These are phyloP conservation scores for Penicillium ucsense DNA, from an alignment of 495 filamentous ascomycete genomes.

Conservation along the genomic window DNA sequence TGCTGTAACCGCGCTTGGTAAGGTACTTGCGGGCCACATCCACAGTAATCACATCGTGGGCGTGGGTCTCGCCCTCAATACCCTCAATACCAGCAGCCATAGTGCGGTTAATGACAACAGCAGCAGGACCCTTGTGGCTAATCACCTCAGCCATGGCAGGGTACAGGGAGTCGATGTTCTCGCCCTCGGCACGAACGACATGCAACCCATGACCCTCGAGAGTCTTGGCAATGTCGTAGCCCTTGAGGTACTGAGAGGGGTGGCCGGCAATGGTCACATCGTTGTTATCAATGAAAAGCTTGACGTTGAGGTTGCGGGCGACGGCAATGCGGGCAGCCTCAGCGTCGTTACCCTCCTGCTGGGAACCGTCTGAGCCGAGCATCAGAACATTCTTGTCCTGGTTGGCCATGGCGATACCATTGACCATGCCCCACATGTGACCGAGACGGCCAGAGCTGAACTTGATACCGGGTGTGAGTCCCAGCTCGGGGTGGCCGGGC, in stretches of 20 bases:
- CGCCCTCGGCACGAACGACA: slow-evolving; percentile 25
- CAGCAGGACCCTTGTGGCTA: slow-evolving; percentile 24
- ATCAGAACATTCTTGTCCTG: slow-evolving; percentile 24
- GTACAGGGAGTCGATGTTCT: slow-evolving; percentile 27
- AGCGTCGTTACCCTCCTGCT: slow-evolving; percentile 35
- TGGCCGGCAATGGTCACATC: slow-evolving; percentile 34
- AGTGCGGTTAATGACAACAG: slow-evolving; percentile 24
- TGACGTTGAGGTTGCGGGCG: slow-evolving; percentile 27
- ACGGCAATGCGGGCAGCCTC: slow-evolving; percentile 32
- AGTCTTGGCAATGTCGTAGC: slow-evolving; percentile 23
- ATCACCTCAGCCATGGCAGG: slow-evolving; percentile 22
- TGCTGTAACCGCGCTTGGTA: slow-evolving; percentile 27
- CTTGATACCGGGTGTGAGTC: slow-evolving; percentile 29
- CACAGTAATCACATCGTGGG: slow-evolving; percentile 31
- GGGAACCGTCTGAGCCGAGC: slow-evolving; percentile 31
- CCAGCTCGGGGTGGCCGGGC: slow-evolving; percentile 31
- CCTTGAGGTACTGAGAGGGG: slow-evolving; percentile 27
- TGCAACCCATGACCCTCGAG: slow-evolving; percentile 27
- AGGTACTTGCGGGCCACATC: slow-evolving; percentile 31
- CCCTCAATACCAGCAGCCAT: slow-evolving; percentile 30
- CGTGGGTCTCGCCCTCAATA: slow-evolving; percentile 25
- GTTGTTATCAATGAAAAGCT: slow-evolving; percentile 35
- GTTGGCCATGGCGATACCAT: slow-evolving; percentile 31
- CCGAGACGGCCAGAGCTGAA: slow-evolving; percentile 32
- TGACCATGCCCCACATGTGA: slow-evolving; percentile 35